phyloP scores from a whole-genome alignment of 73 alveolate species.

The Paramecium sonneborni region DNA sequence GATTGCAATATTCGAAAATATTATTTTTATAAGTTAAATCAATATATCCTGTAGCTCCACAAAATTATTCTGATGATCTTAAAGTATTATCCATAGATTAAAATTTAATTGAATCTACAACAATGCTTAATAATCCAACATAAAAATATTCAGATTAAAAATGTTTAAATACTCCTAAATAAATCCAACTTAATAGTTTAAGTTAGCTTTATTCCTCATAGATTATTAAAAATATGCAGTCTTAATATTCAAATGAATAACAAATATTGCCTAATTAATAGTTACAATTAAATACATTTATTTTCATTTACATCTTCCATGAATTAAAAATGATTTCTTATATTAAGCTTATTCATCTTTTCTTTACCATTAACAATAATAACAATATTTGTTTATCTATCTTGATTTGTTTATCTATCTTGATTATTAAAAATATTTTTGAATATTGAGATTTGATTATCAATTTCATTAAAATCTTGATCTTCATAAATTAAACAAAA shows the following conservation, averaged over 20 bases:
- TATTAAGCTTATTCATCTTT: background rate
- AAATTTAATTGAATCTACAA: background rate
- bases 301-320: background rate
- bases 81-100: background rate
- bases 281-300: background rate
- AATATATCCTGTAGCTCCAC: background rate
- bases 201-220: background rate
- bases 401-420: no score
- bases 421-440: background rate
- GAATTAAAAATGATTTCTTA: background rate
- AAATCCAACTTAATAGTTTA: background rate
- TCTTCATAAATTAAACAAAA: background rate
- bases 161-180: background rate
- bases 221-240: background rate
- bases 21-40: background rate
- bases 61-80: background rate
- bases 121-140: background rate
- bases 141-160: background rate
- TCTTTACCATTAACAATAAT: background rate
- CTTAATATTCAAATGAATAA: background rate
- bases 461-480: background rate
- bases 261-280: background rate
- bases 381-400: background rate
- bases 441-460: background rate
- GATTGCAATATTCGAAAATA: background rate